Conservation (phyloP, 352 stramenopile species). For the Pythium chondricola region DNA sequence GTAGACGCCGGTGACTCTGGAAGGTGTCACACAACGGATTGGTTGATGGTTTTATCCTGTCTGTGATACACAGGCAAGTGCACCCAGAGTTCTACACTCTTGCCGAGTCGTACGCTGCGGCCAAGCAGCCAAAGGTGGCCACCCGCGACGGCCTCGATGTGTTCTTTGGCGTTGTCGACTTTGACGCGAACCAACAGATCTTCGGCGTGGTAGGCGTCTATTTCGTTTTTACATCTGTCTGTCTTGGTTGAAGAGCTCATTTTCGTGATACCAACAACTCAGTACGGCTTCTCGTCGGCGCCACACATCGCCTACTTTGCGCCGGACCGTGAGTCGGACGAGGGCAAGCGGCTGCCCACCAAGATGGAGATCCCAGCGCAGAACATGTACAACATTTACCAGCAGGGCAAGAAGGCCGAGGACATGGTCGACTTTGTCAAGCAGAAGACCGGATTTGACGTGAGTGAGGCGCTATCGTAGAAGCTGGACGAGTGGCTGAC, state of each 20-base stretch:
- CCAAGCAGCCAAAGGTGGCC: constrained; percentile 66
- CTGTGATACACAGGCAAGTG: constrained; percentile 30
- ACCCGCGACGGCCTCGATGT: constrained; percentile 72
- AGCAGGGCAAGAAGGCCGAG: constrained; percentile 64
- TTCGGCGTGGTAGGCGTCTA: constrained; percentile 46
- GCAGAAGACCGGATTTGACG: constrained; percentile 80
- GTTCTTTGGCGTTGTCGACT: constrained; percentile 74
- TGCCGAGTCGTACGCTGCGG: constrained; percentile 51
- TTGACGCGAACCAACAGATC: constrained; percentile 56
- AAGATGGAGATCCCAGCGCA: constrained; percentile 47
- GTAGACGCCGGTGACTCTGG: no score
- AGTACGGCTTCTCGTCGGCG: constrained; percentile 78
- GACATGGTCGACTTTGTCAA: constrained; percentile 65
- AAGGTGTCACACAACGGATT: no score
- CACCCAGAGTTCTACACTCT: constrained; percentile 60
- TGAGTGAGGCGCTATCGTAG: constrained; percentile 12
- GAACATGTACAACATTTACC: constrained; percentile 80
- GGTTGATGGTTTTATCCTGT: no score
- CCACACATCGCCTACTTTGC: constrained; percentile 72
- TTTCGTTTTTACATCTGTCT: neutral
- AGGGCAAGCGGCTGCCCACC: constrained; percentile 33
- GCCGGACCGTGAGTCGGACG: constrained; percentile 50
- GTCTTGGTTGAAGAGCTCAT: neutral
- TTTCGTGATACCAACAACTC: neutral
- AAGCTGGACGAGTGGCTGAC: neutral